Evolutionary conservation across 192 early-diverging fungal species (phyloP).

Genomic region (Coemansia sp.): DNA sequence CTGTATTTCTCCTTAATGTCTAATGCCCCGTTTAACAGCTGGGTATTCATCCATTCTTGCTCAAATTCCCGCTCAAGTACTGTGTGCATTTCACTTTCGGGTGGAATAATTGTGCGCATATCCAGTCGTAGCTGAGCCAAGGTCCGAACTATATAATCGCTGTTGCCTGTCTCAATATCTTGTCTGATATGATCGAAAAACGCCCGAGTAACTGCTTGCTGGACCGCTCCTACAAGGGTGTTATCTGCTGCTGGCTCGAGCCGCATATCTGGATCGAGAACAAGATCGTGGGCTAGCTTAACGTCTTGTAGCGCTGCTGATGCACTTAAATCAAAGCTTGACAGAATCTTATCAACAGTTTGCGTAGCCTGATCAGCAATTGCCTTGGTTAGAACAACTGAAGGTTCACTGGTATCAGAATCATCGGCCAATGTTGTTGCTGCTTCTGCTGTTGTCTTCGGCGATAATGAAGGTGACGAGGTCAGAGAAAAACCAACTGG

Average conservation of each 20-base stretch:
- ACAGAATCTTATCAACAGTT: constrained; percentile 27
- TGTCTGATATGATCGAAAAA: constrained; percentile 25
- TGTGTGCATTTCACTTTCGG: constrained; percentile 3
- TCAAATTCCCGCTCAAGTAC: constrained; percentile 35
- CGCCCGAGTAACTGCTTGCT: constrained; percentile 17
- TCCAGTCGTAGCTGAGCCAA: constrained; percentile 27
- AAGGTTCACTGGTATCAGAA: constrained; percentile 7
- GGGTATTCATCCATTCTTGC: constrained; percentile 20
- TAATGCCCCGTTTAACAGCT: constrained; percentile 13
- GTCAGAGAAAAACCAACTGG: neutral
- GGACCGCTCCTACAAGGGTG: constrained; percentile 18
- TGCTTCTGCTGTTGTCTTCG: neutral
- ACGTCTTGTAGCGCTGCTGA: constrained; percentile 30
- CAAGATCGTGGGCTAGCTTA: constrained; percentile 39
- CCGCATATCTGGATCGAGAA: constrained; percentile 28
- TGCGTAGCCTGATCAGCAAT: constrained; percentile 22
- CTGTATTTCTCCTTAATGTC: constrained; percentile 22
- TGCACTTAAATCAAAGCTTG: constrained; percentile 30
- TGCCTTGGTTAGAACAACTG: constrained; percentile 24
- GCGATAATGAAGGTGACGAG: neutral
- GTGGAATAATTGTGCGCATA: constrained; percentile 25
- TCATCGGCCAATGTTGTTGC: neutral
- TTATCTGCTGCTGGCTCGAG: constrained; percentile 19
- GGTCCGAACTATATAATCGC: constrained; percentile 19
- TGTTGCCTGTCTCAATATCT: constrained; percentile 15